Evolutionary conservation across 768 basidiomycete genomes (phyloP).

Genomic region (Cyclocybe cylindracea): DNA sequence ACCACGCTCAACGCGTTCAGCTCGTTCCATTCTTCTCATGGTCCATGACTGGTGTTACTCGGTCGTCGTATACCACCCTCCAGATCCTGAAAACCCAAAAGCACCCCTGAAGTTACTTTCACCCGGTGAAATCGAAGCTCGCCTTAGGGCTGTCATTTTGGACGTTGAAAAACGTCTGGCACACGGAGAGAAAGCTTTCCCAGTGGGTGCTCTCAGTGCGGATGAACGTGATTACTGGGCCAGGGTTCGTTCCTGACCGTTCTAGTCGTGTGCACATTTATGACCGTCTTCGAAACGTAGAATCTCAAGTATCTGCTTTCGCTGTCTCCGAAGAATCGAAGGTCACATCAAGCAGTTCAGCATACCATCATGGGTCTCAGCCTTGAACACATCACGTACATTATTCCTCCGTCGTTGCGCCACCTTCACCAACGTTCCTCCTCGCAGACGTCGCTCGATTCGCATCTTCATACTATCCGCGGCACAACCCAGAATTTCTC

Average conservation of each 20-base stretch:
- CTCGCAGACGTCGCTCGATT: slow-evolving; percentile 49
- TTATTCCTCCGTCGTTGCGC: slow-evolving; percentile 26
- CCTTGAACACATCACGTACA: slow-evolving; percentile 73
- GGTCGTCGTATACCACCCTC: slow-evolving; percentile 61
- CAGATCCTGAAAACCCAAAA: slow-evolving; percentile 20
- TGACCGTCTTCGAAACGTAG: slow-evolving; percentile 36
- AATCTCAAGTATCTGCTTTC: slow-evolving; percentile 70
- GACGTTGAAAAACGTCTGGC: slow-evolving; percentile 60
- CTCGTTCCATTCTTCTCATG: slow-evolving; percentile 68
- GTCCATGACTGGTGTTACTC: slow-evolving; percentile 80
- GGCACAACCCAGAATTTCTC: slow-evolving; percentile 58
- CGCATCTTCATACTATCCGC: slow-evolving; percentile 76
- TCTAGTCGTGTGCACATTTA: neutral
- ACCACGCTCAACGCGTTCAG: slow-evolving; percentile 40
- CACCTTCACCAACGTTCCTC: slow-evolving; percentile 31
- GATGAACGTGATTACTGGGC: slow-evolving; percentile 86
- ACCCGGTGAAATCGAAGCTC: slow-evolving; percentile 42
- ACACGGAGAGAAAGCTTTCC: slow-evolving; percentile 55
- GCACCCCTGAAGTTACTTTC: slow-evolving; percentile 29
- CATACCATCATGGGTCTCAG: slow-evolving; percentile 79
- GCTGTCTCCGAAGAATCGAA: slow-evolving; percentile 64
- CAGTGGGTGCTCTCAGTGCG: slow-evolving; percentile 73
- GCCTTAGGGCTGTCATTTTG: slow-evolving; percentile 43
- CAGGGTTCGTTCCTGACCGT: slow-evolving; percentile 46
- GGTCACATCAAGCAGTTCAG: slow-evolving; percentile 63